phyloP scores from a whole-genome alignment of 2,329 filamentous ascomycete genomes.

The Catunica adiposa region DNA sequence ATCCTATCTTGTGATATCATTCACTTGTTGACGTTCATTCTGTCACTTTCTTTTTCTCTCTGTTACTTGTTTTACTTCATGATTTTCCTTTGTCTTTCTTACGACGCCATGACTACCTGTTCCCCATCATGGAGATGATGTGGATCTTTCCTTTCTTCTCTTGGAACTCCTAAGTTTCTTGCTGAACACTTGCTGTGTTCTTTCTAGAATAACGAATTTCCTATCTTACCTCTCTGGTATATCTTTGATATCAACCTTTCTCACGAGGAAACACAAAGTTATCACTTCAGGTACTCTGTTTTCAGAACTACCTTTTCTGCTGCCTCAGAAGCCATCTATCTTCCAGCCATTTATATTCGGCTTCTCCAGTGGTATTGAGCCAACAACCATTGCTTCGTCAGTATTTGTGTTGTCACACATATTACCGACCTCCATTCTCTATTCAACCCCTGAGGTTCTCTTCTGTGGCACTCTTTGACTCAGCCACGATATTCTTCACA shows the following conservation, averaged over 20 bases:
- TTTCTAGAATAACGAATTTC: no score
- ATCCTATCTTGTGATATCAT: background rate
- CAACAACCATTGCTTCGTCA: background rate
- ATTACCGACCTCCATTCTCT: background rate
- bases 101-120: background rate
- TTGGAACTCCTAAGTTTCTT: no score
- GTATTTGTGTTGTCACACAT: background rate
- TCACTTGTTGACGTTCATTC: background rate
- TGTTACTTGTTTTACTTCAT: slow-evolving; percentile 16
- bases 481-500: background rate
- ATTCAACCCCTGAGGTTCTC: background rate
- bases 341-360: background rate
- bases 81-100: slow-evolving; percentile 15
- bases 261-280: no score
- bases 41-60: slow-evolving; percentile 2
- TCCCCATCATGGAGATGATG: background rate
- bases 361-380: no score
- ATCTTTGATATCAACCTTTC: no score
- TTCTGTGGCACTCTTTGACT: background rate
- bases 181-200: no score
- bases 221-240: no score
- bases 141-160: no score
- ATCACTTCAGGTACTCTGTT: background rate
- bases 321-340: background rate
- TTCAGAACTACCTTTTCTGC: background rate